Evolutionary conservation across 345 rosid genomes (phyloP).

Genomic region (Cardamine chenopodiifolia): DNA sequence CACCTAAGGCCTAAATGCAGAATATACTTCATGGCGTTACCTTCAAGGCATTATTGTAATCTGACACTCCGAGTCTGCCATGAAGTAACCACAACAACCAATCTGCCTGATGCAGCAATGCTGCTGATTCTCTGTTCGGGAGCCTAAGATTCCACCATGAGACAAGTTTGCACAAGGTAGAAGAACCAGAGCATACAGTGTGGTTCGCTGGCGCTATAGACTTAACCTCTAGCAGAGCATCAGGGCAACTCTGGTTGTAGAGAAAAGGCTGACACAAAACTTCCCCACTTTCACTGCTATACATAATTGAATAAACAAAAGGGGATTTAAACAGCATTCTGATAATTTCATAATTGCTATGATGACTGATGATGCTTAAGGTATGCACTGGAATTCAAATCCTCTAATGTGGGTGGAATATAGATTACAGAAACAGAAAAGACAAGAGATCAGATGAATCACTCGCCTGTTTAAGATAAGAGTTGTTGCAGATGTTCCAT

Average conservation of each 20-base stretch:
- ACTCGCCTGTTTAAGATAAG: conserved; percentile 72
- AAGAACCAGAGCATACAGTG: conserved; percentile 86
- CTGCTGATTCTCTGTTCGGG: conserved; percentile 53
- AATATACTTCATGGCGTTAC: conserved; percentile 36
- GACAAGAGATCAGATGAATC: conserved; percentile 1
- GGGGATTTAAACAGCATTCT: not conserved
- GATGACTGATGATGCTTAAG: not conserved
- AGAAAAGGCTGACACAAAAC: conserved; percentile 72
- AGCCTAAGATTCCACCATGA: conserved; percentile 73
- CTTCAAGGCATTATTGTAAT: conserved; percentile 91
- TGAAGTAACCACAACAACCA: conserved; percentile 96
- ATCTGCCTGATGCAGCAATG: conserved; percentile 90
- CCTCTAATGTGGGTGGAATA: conserved; percentile 7
- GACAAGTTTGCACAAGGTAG: conserved; percentile 89
- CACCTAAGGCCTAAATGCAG: not conserved
- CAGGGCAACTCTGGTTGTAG: conserved; percentile 78
- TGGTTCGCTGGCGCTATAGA: conserved; percentile 87
- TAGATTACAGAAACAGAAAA: conserved; percentile 8
- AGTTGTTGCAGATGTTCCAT: conserved; percentile 95
- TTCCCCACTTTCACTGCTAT: conserved; percentile 66
- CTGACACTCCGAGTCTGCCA: conserved; percentile 86
- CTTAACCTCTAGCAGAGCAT: conserved; percentile 70
- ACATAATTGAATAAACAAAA: conserved; percentile 14
- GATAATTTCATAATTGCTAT: conserved; percentile 5
- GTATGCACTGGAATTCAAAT: not conserved